phyloP scores from a whole-genome alignment of 2,329 filamentous ascomycete species.

The Pseudopithomyces maydicus region DNA sequence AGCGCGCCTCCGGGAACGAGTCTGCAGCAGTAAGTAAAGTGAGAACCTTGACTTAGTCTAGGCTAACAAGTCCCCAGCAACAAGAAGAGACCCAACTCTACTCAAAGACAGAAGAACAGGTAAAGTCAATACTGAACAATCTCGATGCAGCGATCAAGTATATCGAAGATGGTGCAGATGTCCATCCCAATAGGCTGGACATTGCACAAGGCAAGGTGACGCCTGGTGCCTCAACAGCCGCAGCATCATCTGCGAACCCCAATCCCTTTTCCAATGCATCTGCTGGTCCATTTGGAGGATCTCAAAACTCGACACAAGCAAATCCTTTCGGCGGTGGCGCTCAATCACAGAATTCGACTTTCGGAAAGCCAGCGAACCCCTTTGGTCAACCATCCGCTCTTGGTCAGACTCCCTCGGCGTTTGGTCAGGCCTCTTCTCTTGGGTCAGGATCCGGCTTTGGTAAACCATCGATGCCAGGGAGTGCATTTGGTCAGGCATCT shows the following conservation, averaged over 20 bases:
- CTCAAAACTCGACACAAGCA: slow-evolving; percentile 22
- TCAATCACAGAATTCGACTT: slow-evolving; percentile 43
- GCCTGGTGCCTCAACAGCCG: slow-evolving; percentile 11
- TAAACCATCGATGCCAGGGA: slow-evolving; percentile 5
- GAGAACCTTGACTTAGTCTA: not conserved
- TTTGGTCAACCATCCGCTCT: slow-evolving; percentile 48
- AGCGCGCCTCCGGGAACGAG: slow-evolving; percentile 64
- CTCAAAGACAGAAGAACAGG: slow-evolving; percentile 68
- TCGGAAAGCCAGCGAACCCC: slow-evolving; percentile 48
- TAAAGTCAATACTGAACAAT: slow-evolving; percentile 71
- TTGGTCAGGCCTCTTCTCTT: slow-evolving; percentile 47
- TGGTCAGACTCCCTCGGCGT: slow-evolving; percentile 35
- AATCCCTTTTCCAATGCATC: slow-evolving; percentile 35
- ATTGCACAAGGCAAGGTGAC: slow-evolving; percentile 29
- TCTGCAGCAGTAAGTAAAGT: slow-evolving; percentile 54
- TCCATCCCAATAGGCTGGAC: slow-evolving; percentile 41
- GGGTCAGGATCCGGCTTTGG: slow-evolving; percentile 13
- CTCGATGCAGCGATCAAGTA: slow-evolving; percentile 65
- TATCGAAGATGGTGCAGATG: slow-evolving; percentile 41
- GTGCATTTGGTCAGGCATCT: slow-evolving; percentile 27
- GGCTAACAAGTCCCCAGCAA: slow-evolving; percentile 52
- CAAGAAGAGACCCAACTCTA: slow-evolving; percentile 66
- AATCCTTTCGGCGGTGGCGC: slow-evolving; percentile 38
- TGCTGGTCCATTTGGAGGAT: slow-evolving; percentile 34
- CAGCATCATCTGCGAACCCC: slow-evolving; percentile 22